phyloP scores from a whole-genome alignment of 2,329 filamentous ascomycete species.

The Aspergillus viridinutans region DNA sequence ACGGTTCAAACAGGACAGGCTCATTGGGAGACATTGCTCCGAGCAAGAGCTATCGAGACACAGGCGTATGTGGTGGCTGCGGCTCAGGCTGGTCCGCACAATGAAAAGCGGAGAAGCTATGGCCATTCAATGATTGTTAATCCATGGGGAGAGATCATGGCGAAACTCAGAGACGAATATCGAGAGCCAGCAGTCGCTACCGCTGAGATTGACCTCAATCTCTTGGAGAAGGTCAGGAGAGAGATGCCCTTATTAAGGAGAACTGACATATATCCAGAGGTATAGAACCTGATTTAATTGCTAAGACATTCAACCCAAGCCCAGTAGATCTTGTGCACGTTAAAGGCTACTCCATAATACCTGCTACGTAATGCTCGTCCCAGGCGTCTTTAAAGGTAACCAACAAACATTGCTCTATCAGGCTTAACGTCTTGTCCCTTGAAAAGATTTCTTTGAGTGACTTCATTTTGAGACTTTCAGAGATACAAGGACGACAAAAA shows the following conservation, averaged over 20 bases:
- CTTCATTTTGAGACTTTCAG: background rate
- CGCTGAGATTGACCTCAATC: conserved; percentile 53
- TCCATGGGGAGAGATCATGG: conserved; percentile 76
- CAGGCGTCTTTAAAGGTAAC: background rate
- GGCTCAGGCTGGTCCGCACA: conserved; percentile 73
- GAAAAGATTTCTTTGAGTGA: background rate
- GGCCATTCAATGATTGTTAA: conserved; percentile 81
- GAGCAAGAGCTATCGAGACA: conserved; percentile 80
- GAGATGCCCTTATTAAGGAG: conserved; percentile 57
- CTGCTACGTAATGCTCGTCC: background rate
- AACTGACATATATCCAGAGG: conserved; percentile 47
- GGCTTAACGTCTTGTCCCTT: background rate
- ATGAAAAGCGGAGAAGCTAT: conserved; percentile 73
- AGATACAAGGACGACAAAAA: background rate
- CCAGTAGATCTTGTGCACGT: background rate
- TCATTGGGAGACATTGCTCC: conserved; percentile 78
- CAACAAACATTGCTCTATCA: background rate
- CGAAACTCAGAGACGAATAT: conserved; percentile 53
- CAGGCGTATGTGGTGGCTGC: conserved; percentile 84
- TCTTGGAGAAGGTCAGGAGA: conserved; percentile 49
- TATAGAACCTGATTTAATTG: conserved; percentile 22
- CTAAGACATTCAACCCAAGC: background rate
- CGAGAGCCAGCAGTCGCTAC: conserved; percentile 45
- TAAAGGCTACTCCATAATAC: background rate
- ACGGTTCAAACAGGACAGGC: conserved; percentile 78